These are phyloP conservation scores for Closterium sp. DNA, from an alignment of 139 green algal species.

Conservation along the genomic window DNA sequence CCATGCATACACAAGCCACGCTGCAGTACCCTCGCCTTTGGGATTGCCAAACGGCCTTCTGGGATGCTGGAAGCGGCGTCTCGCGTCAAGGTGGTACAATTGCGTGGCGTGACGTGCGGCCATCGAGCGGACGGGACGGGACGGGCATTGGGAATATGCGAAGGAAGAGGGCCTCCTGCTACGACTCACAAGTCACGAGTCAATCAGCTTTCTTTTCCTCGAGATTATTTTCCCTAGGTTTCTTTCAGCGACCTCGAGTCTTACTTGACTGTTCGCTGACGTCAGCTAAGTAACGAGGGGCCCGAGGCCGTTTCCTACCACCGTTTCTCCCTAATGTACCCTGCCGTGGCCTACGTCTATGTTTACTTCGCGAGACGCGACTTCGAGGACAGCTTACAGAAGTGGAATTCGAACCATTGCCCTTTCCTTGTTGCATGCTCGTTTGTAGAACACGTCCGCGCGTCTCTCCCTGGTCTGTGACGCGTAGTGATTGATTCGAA, in stretches of 20 bases:
- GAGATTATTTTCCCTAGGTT: background rate
- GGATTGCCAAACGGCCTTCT: no score
- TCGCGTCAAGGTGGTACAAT: background rate
- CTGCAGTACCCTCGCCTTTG: no score
- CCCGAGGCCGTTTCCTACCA: background rate
- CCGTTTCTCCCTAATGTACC: background rate
- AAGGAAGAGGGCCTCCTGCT: background rate
- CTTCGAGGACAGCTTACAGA: background rate
- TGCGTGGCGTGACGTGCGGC: background rate
- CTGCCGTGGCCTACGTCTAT: background rate
- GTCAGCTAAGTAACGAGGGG: background rate
- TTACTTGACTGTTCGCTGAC: background rate
- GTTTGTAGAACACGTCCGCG: background rate
- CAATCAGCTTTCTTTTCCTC: background rate
- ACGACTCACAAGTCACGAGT: no score
- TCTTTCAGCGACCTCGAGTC: background rate
- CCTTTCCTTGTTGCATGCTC: background rate
- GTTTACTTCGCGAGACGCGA: background rate
- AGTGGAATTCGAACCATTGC: background rate
- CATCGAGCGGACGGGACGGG: background rate
- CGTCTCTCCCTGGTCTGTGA: background rate
- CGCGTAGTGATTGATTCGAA: background rate
- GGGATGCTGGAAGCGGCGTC: background rate
- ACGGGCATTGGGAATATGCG: background rate
- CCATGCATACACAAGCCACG: no score